These are phyloP conservation scores for Daldinia caldariorum DNA, from an alignment of 495 filamentous ascomycete genomes.

Conservation along the genomic window DNA sequence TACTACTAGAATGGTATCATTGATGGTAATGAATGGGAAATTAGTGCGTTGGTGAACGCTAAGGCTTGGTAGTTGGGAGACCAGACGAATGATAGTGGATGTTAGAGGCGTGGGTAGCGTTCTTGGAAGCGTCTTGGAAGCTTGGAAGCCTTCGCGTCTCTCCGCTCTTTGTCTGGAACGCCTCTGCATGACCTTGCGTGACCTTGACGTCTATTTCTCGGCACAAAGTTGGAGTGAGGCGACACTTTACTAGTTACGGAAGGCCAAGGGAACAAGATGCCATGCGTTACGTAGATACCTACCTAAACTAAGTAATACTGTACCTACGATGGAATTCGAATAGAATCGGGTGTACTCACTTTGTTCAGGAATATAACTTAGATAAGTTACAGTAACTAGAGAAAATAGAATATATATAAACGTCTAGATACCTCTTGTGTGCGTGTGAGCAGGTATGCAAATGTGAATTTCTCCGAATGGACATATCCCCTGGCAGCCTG, in stretches of 20 bases:
- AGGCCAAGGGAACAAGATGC: constrained; percentile 34
- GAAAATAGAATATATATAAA: no score
- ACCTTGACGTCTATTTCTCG: constrained; percentile 33
- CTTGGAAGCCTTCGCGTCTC: constrained; percentile 4
- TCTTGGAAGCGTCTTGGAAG: constrained; percentile 31
- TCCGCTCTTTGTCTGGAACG: constrained; percentile 8
- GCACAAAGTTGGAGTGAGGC: constrained; percentile 37
- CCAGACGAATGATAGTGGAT: constrained; percentile 3
- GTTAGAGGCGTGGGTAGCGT: background rate
- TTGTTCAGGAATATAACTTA: no score
- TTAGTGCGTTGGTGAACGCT: background rate
- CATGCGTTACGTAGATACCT: background rate
- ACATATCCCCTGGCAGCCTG: background rate
- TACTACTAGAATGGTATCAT: background rate
- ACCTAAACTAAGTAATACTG: background rate
- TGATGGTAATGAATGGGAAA: background rate
- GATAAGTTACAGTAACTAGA: no score
- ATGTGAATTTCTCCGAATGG: background rate
- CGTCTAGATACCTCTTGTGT: no score
- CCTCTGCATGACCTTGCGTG: constrained; percentile 15
- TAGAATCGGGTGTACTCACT: no score
- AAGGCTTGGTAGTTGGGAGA: constrained; percentile 14
- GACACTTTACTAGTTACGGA: constrained; percentile 37
- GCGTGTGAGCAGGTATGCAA: no score
- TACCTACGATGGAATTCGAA: background rate